Evolutionary conservation across 2,329 filamentous ascomycete genomes (phyloP).

Genomic region (Lachnellula subtilissima): DNA sequence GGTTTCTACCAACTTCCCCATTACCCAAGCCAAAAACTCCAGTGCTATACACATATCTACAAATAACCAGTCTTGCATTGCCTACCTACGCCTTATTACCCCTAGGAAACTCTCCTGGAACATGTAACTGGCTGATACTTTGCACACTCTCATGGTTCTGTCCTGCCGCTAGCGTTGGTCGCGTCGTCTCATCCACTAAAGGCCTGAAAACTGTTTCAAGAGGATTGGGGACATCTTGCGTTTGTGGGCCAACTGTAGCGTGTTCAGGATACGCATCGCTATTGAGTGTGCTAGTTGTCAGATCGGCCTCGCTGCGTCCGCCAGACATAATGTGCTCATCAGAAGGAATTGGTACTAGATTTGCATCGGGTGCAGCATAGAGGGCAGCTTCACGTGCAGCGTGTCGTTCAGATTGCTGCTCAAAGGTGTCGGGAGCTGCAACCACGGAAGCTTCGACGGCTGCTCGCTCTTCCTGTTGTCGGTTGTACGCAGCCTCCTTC

Average conservation of each 20-base stretch:
- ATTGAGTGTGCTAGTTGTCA: slow-evolving; percentile 2
- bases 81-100: background rate
- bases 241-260: background rate
- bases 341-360: background rate
- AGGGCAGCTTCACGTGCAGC: slow-evolving; percentile 14
- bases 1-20: background rate
- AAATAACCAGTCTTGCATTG: background rate
- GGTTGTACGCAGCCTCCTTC: slow-evolving; percentile 10
- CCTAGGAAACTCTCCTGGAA: slow-evolving; percentile 30
- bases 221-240: slow-evolving; percentile 11
- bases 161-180: slow-evolving; percentile 21
- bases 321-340: slow-evolving; percentile 19
- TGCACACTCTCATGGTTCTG: slow-evolving; percentile 24
- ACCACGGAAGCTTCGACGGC: slow-evolving; percentile 22
- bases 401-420: slow-evolving; percentile 5
- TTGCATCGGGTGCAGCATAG: slow-evolving; percentile 17
- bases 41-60: background rate
- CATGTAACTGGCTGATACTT: slow-evolving; percentile 29
- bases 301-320: slow-evolving; percentile 19
- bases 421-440: slow-evolving; percentile 14
- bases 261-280: background rate
- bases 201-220: background rate
- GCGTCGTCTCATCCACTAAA: slow-evolving; percentile 11
- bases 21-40: background rate
- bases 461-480: slow-evolving; percentile 17